These are phyloP conservation scores for Clavispora vitiphila DNA, from an alignment of 805 yeast genomes.

Conservation along the genomic window DNA sequence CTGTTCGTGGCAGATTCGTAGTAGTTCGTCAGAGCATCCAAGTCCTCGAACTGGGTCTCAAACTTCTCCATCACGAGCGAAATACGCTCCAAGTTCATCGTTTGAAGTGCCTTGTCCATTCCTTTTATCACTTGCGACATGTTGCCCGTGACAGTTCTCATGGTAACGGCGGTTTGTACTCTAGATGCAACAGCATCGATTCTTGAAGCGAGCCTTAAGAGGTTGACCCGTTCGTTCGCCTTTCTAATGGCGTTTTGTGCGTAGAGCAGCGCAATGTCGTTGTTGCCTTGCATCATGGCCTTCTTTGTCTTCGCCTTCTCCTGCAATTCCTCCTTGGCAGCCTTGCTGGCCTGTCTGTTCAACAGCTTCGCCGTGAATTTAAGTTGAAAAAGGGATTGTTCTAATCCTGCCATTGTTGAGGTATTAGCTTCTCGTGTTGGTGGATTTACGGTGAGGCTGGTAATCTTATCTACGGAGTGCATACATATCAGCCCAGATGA, in stretches of 20 bases:
- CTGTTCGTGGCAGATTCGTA: slow-evolving; percentile 87
- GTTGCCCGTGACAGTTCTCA: slow-evolving; percentile 90
- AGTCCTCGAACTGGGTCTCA: slow-evolving; percentile 91
- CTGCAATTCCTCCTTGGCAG: slow-evolving; percentile 82
- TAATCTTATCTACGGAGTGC: background rate
- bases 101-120: slow-evolving; percentile 93
- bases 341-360: slow-evolving; percentile 81
- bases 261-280: slow-evolving; percentile 88
- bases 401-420: slow-evolving; percentile 22
- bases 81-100: slow-evolving; percentile 91
- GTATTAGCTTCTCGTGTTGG: background rate
- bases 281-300: slow-evolving; percentile 78
- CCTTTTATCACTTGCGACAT: slow-evolving; percentile 92
- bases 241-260: slow-evolving; percentile 96
- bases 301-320: slow-evolving; percentile 89
- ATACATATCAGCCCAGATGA: background rate
- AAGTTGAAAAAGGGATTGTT: slow-evolving; percentile 26
- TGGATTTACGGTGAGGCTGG: background rate
- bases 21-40: slow-evolving; percentile 89
- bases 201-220: slow-evolving; percentile 77
- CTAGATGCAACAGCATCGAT: slow-evolving; percentile 95
- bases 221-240: slow-evolving; percentile 75
- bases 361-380: slow-evolving; percentile 89
- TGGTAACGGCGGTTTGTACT: slow-evolving; percentile 96
- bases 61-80: slow-evolving; percentile 96